Evolutionary conservation across 352 stramenopile genomes (phyloP), one percentile per base, ranked within the genome.

Genomic region (Phytophthora ramorum): DNA sequence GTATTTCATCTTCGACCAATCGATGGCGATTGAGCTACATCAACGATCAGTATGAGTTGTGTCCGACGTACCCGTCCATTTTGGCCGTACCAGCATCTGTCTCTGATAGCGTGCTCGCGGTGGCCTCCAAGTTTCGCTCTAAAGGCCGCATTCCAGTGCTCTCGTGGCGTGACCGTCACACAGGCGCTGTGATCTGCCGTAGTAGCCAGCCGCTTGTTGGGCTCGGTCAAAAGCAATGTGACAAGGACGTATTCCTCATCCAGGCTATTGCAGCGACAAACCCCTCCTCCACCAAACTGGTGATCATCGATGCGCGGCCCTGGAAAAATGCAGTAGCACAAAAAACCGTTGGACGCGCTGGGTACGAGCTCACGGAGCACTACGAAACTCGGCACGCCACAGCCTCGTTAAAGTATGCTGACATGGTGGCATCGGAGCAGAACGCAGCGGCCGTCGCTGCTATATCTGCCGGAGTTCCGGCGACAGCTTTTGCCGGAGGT

Each of bases 251-350:
- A 37, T 83, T 87, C 43, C 66, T 95, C 28, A 92, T 96, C 48
- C 85, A 94, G 46, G 83, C 84, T 2, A 93, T 96, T 49, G 75
- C 86, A 16, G 86, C 85, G 0, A 66, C 85, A 9, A 94, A 95
- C 24, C 83, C 85, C 19, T 93, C 83, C 20, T 93, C 85, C 14
- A 90, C 62, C 13, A 91, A 87, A 41, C 73, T 97, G 24, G 85
- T 95, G 30, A 98, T 98, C 54, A 91, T 97, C 19, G 93, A 98
- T 59, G 89, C 90, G 4, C 70, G 93, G 12, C 91, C 90, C 19
- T 96, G 90, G 82, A 91, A 96, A 30, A 97, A 97, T 46, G 89
- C 93, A 2, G 83, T 96, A 5, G 93, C 87, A 5, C 96, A 98
- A 59, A 95, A 96, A 62, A 94, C 90, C 0, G 84, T 96, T 17